phyloP scores from a whole-genome alignment of 257 asterid species.

The Solanum chmielewskii region DNA sequence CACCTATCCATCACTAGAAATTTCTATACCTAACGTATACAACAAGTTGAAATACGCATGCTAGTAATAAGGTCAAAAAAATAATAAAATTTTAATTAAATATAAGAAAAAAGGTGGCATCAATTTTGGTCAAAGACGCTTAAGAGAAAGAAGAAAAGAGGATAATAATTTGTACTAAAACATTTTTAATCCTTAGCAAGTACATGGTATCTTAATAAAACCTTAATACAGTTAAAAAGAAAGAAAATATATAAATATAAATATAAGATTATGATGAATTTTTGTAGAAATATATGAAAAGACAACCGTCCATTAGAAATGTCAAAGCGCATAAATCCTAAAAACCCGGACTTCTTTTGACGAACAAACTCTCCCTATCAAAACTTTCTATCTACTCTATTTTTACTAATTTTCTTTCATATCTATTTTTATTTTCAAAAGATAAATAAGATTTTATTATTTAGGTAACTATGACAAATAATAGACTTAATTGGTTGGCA shows the following conservation, averaged over 20 bases:
- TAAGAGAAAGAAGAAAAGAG: background rate
- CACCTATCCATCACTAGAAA: conserved; percentile 1
- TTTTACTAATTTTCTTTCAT: background rate
- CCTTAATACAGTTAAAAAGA: background rate
- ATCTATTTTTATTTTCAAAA: background rate
- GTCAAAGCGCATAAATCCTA: conserved; percentile 12
- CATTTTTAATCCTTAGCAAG: background rate
- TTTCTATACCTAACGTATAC: conserved; percentile 2
- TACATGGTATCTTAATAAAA: background rate
- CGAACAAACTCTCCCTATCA: conserved; percentile 6
- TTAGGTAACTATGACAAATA: background rate
- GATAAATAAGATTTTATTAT: background rate
- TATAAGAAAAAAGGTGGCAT: background rate
- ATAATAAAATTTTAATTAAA: background rate
- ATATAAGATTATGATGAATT: background rate
- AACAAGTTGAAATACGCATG: conserved; percentile 12
- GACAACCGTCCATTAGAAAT: conserved; percentile 14
- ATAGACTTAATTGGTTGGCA: background rate
- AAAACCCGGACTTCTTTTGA: conserved; percentile 22
- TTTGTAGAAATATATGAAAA: background rate
- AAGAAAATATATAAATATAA: background rate
- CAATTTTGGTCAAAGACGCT: conserved; percentile 36
- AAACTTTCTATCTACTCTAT: background rate
- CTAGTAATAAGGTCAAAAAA: background rate
- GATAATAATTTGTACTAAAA: background rate